phyloP scores from a whole-genome alignment of 768 basidiomycete species.

The Glaciozyma martinii region DNA sequence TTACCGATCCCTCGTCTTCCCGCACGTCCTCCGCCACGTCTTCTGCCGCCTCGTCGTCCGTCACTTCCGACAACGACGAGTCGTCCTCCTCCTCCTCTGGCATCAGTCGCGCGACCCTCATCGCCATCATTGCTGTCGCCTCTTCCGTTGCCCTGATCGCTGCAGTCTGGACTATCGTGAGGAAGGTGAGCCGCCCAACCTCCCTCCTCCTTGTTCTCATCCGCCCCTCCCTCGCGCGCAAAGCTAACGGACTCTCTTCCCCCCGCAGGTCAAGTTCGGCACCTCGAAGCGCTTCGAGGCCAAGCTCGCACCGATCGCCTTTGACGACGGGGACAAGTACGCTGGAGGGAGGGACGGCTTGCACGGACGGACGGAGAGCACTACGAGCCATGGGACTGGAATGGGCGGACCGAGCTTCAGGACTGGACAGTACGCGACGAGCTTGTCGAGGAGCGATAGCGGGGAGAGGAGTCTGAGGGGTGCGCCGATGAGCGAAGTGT shows the following conservation, averaged over 20 bases:
- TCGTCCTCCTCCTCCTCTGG: neutral
- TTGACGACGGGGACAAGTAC: conserved; percentile 2
- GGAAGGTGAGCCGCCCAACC: conserved; percentile 40
- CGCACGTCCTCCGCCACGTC: neutral
- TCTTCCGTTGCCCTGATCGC: conserved; percentile 58
- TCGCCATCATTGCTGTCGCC: conserved; percentile 42
- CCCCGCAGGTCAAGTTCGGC: conserved; percentile 69
- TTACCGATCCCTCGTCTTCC: neutral
- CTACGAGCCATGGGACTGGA: neutral
- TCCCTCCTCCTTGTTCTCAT: too few species aligned
- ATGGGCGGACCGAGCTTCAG: neutral
- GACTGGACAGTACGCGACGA: neutral
- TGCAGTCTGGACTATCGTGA: conserved; percentile 79
- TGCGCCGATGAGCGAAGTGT: neutral
- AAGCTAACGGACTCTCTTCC: conserved; percentile 1
- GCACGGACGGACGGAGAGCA: neutral
- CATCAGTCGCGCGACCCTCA: neutral
- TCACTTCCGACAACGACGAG: neutral
- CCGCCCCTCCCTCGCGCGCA: neutral
- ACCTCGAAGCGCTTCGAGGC: conserved; percentile 70
- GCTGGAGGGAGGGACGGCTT: neutral
- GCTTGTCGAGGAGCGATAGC: conserved; percentile 4
- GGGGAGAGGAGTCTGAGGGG: neutral
- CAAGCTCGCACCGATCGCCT: conserved; percentile 73
- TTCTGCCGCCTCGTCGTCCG: neutral